Conservation (phyloP, 495 filamentous ascomycete genomes). For the Mycothermus thermophilus region DNA sequence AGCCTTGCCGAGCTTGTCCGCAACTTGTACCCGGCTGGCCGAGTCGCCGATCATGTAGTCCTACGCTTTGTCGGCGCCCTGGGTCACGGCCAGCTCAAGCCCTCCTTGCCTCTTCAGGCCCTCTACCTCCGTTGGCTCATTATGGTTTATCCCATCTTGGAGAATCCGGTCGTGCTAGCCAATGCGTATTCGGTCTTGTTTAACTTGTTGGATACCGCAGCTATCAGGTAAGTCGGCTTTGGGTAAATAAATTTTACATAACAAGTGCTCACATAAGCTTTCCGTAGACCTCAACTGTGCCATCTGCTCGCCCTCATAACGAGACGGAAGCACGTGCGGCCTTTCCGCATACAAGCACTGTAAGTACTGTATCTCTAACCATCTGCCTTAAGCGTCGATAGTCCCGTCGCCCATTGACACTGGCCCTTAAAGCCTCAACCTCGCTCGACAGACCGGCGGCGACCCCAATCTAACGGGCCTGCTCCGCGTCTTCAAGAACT, state of each 20-base stretch:
- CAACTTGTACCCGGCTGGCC: constrained; percentile 57
- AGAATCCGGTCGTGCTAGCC: constrained; percentile 49
- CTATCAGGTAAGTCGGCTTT: constrained; percentile 39
- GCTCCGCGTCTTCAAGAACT: constrained; percentile 74
- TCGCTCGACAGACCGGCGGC: constrained; percentile 48
- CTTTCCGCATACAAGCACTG: constrained; percentile 70
- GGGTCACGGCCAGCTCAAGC: constrained; percentile 67
- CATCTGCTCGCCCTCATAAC: constrained; percentile 76
- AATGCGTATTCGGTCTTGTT: constrained; percentile 69
- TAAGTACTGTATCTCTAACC: constrained; percentile 42
- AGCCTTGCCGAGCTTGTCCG: constrained; percentile 52
- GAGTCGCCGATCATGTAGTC: constrained; percentile 46
- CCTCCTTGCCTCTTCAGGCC: constrained; percentile 52
- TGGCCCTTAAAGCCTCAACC: constrained; percentile 32
- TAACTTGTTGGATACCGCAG: constrained; percentile 70
- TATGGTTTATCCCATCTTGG: constrained; percentile 59
- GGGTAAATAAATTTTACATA: not conserved
- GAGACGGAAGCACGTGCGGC: constrained; percentile 72
- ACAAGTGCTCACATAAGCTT: constrained; percentile 19
- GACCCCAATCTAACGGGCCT: constrained; percentile 67
- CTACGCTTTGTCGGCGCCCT: constrained; percentile 58
- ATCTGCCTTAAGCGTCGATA: no score
- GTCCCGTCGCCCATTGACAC: no score
- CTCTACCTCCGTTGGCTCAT: constrained; percentile 68
- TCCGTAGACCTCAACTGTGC: constrained; percentile 46